These are phyloP conservation scores for Malus hybrid DNA, from an alignment of 331 rosid species.

Conservation along the genomic window DNA sequence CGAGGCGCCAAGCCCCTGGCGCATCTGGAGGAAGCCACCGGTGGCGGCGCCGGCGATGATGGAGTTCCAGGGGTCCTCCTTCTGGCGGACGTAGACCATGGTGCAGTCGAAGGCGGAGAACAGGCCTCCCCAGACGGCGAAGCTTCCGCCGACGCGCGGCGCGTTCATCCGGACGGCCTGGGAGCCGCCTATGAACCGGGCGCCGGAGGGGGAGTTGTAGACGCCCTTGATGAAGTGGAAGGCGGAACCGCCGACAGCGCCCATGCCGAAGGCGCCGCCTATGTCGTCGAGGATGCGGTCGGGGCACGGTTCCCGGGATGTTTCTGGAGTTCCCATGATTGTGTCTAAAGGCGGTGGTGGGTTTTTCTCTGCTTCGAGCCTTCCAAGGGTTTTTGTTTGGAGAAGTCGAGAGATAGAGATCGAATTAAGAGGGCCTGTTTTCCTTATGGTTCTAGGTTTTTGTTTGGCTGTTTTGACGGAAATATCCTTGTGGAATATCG, in stretches of 20 bases:
- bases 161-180: constrained; percentile 76
- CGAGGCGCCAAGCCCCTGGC: constrained; percentile 56
- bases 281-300: constrained; percentile 82
- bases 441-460: neutral
- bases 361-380: neutral
- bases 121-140: constrained; percentile 82
- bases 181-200: constrained; percentile 54
- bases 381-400: neutral
- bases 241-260: constrained; percentile 89
- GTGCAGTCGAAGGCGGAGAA: constrained; percentile 74
- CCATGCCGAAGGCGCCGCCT: constrained; percentile 89
- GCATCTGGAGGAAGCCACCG: constrained; percentile 76
- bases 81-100: constrained; percentile 69
- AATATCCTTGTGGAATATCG: neutral
- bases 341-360: neutral
- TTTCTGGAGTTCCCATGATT: constrained; percentile 75
- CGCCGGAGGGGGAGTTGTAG: constrained; percentile 59
- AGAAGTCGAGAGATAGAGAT: neutral
- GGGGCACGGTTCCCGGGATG: constrained; percentile 83
- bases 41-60: constrained; percentile 83
- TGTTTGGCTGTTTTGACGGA: neutral
- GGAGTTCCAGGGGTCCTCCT: constrained; percentile 88
- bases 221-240: constrained; percentile 70
- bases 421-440: neutral
- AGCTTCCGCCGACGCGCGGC: constrained; percentile 74